Evolutionary conservation across 2,329 filamentous ascomycete genomes (phyloP), one percentile per base, ranked within the genome.

Genomic region (Ceratocystis colombiana): DNA sequence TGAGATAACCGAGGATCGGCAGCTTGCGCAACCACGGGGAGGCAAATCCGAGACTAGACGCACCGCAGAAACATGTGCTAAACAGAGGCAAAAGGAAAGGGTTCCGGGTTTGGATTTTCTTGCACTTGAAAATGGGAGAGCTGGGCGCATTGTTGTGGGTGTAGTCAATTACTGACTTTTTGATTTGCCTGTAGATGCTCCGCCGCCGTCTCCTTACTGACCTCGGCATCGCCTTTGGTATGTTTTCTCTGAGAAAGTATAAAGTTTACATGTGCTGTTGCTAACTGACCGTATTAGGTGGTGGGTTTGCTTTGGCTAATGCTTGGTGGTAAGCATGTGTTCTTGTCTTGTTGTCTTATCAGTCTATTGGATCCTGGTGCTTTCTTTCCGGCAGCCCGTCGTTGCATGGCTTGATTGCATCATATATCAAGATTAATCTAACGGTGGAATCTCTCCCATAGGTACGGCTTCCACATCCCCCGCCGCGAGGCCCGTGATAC

Each of bases 381-480:
- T 41, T 15, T 41, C 37, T 41, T 41, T 41, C 10, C 37, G 37
- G 37, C 12, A 41, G 37, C 37, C 12, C 10, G 10, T 3, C 8
- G 5, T 33, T 57, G 28, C 28, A 30, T 37, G 28, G 17, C 55
- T n/a, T 10, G 28, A 37, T 17, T 37, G 28, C 33, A 17, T 8
- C 10, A 37, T 15, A 15, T 15, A n/a, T 37, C 28, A 12, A 59
- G 15, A 2, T n/a, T 5, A 10, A 62, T 50, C 66, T 62, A 53
- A 67, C 62, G 41, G 48, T 46, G 17, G 6, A 22, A 20, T n/a
- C 30, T 55, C 41, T 45, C 5, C 44, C 15, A 70, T 70, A 85
- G 82, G 82, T 82, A 84, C 79, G 82, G 83, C 74, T 85, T 74
- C 78, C 83, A 85, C 77, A 76, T 84, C 72, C 83, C 82, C 71